Base-by-base conservation (phyloP, 352 stramenopile genomes). In the Thraustotheca clavata region DNA sequence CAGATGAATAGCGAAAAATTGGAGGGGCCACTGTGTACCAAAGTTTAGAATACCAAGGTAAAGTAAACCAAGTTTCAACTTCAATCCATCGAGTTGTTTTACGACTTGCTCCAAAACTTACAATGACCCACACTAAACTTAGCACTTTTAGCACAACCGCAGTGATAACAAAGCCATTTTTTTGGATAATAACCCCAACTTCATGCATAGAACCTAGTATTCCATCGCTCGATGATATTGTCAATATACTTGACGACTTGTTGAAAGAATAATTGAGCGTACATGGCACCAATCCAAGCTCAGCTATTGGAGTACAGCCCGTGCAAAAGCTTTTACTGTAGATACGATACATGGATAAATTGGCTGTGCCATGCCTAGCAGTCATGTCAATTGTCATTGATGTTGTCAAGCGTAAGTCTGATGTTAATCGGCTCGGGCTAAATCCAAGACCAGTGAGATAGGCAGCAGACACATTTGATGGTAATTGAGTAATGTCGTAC, bases 261-360 rank as follows among this genome's bases (percentile, higher is more conserved):
- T 54, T 65, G 57, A 43, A 65, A 9, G 57, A 34, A 0, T 34
- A 4, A 1, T 29, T n/a, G 24, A 65, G 14, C 1, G 0, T 47
- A 46, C 57, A 65, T 11, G 33, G 18, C 31, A 50, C 26, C 1
- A 40, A 46, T 24, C 57, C 57, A 29, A 65, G 40, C 57, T 65
- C 57, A 3, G 27, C 11, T 14, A 54, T 36, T 5, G 57, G 57
- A 11, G 18, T 24, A 46, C 57, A 65, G 9, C 20, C 35, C 12
- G 26, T 65, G 40, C 57, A 65, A 32, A 54, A 52, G 27, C 40
- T 18, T 16, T 32, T 20, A 18, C 9, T n/a, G 57, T 39, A 65
- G 2, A 65, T 38, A 26, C 57, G 57, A 54, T 54, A 65, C 57
- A 65, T 34, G 22, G 57, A 54, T 29, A 52, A 32, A 22, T 65